These are phyloP conservation scores for Tremellales sp. DNA, from an alignment of 1,284 basidiomycete genomes.

Conservation along the genomic window DNA sequence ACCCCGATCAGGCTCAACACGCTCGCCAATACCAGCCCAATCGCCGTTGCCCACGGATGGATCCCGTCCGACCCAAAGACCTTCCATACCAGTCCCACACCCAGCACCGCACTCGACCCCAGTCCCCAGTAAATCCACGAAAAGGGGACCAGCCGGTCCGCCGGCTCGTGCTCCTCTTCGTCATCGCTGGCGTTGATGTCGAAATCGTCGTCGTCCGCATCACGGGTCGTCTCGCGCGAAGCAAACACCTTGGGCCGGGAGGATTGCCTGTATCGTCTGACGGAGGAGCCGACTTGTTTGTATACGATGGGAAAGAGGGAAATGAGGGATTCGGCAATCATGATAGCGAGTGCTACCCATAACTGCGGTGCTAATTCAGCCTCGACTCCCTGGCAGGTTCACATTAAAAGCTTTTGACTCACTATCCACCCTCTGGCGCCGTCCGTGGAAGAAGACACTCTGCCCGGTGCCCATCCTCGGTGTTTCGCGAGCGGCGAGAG, in stretches of 20 bases:
- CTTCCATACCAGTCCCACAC: conserved; percentile 75
- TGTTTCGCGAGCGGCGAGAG: conserved; percentile 80
- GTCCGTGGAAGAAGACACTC: conserved; percentile 73
- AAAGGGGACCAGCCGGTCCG: conserved; percentile 73
- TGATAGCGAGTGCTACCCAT: conserved; percentile 91
- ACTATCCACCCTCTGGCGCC: conserved; percentile 85
- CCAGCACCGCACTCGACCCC: conserved; percentile 59
- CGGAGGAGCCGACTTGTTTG: no score
- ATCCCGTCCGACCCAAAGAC: conserved; percentile 88
- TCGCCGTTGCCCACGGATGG: conserved; percentile 85
- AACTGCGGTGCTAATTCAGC: conserved; percentile 47
- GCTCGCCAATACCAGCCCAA: conserved; percentile 78
- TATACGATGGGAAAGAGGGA: conserved; percentile 69
- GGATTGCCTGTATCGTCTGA: no score
- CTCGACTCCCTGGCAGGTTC: conserved; percentile 24
- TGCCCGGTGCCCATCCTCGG: conserved; percentile 84
- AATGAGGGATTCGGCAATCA: conserved; percentile 82
- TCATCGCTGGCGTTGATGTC: no score
- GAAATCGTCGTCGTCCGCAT: conserved; percentile 32
- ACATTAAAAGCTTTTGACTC: conserved; percentile 7
- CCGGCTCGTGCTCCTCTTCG: conserved; percentile 70
- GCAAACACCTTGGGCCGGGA: conserved; percentile 22
- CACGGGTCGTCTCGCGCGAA: conserved; percentile 17
- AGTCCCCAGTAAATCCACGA: conserved; percentile 74
- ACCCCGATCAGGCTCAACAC: conserved; percentile 84